phyloP scores from a whole-genome alignment of 2,329 filamentous ascomycete species.

The Sclerotinia minor region DNA sequence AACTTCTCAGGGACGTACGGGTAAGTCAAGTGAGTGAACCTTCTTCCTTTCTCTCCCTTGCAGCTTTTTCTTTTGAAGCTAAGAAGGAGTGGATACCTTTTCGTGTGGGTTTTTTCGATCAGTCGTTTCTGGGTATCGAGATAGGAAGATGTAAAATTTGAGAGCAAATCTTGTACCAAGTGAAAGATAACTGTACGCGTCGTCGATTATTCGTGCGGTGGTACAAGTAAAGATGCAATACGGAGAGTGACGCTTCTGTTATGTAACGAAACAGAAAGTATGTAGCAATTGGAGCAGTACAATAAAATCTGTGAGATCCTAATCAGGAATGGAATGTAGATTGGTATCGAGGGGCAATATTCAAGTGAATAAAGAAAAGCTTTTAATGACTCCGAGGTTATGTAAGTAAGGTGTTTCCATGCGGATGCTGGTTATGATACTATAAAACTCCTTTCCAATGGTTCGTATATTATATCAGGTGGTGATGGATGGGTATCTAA shows the following conservation, averaged over 20 bases:
- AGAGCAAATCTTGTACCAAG: conserved; percentile 14
- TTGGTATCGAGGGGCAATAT: conserved; percentile 15
- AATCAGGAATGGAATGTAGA: conserved; percentile 8
- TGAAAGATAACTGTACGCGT: conserved; percentile 18
- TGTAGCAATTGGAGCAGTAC: background rate
- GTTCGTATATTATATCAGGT: conserved; percentile 6
- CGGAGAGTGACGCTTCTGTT: conserved; percentile 15
- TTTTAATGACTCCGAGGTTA: conserved; percentile 1
- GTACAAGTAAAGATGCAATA: conserved; percentile 4
- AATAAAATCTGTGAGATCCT: background rate
- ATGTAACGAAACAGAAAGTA: background rate
- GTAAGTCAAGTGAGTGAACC: conserved; percentile 15
- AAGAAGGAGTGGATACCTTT: background rate
- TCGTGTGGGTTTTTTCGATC: background rate
- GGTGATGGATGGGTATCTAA: background rate
- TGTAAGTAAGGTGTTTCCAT: background rate
- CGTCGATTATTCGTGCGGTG: conserved; percentile 3
- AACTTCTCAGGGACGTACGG: background rate
- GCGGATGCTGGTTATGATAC: background rate
- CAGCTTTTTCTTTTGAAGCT: conserved; percentile 7
- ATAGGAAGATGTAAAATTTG: background rate
- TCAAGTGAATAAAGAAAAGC: conserved; percentile 10
- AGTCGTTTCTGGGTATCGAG: background rate
- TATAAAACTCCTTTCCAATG: background rate
- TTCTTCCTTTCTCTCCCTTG: conserved; percentile 11